Conservation (phyloP, 257 asterid species). For the Mitragyna speciosa region DNA sequence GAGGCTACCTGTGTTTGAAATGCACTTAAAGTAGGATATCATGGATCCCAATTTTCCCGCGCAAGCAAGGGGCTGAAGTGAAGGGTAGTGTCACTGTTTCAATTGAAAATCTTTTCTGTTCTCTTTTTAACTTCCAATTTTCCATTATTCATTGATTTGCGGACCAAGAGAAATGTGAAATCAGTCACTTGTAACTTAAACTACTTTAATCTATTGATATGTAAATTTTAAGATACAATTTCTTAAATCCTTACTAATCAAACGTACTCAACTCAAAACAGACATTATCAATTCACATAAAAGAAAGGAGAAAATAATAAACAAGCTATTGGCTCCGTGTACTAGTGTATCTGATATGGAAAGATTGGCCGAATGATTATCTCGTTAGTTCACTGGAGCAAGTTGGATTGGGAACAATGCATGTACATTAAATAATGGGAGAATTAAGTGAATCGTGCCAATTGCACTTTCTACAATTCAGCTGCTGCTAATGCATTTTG, state of each 20-base stretch:
- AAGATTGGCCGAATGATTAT: no score
- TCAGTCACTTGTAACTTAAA: no score
- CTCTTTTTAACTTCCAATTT: no score
- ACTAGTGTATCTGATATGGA: neutral
- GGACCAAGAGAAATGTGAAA: no score
- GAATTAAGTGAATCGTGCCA: neutral
- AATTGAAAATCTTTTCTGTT: no score
- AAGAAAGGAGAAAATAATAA: neutral
- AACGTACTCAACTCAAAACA: no score
- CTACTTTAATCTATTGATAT: neutral
- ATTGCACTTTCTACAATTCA: neutral
- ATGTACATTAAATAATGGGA: neutral
- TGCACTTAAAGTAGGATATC: neutral
- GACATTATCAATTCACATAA: no score
- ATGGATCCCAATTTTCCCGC: neutral
- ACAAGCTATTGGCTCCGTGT: neutral
- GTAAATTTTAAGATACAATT: neutral
- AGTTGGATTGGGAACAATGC: slow-evolving; percentile 5
- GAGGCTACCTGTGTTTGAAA: neutral
- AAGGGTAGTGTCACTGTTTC: neutral
- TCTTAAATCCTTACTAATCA: no score
- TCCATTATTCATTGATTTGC: neutral
- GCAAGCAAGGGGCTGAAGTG: neutral
- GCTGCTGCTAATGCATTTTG: neutral
- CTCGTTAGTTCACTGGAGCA: neutral